Evolutionary conservation across 1,139 yeast genomes (phyloP), one percentile per base, ranked within the genome.

Genomic region (Scheffersomyces lignicola): DNA sequence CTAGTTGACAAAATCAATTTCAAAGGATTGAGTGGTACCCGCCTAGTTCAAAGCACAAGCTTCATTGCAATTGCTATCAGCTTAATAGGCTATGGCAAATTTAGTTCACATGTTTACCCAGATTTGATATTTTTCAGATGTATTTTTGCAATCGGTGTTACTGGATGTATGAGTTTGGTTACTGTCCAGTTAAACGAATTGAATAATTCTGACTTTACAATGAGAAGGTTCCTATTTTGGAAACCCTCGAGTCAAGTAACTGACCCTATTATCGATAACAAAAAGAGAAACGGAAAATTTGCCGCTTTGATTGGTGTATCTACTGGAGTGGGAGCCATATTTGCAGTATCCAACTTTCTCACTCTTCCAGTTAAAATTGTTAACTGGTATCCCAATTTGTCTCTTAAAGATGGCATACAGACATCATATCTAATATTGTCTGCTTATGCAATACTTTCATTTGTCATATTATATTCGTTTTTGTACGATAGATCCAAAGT

Each of bases 321-420:
- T 32, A 68, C 85, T 9, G 90, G 90, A 0, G 48, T 79, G 9
- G 92, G 92, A 25, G 92, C 90, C 1, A 70, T 78, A 1, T 75
- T 76, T 43, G 63, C 83, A 0, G 83, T 78, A 2, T 56, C 73
- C 1, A 55, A 62, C 25, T 71, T 75, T 34, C 53, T 78, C 20
- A 69, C 83, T 4, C 53, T 70, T 24, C 82, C 80, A 1, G 69
- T 69, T 2, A 59, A 55, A 29, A 56, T 70, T 35, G 60, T 60
- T 12, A 50, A 54, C 9, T 41, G 47, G 12, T 51, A 52, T 25
- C 33, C 39, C 9, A 49, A 48, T n/a, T 36, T 62, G 15, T 43
- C 56, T n/a, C 45, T 73, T 4, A 59, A 58, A 26, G 55, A 52
- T 3, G 73, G 80, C 1, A 52, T 83, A 33, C 63, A 65, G 42